Evolutionary conservation across 1,284 basidiomycete genomes (phyloP).

Genomic region (Sanghuangporus baumii): DNA sequence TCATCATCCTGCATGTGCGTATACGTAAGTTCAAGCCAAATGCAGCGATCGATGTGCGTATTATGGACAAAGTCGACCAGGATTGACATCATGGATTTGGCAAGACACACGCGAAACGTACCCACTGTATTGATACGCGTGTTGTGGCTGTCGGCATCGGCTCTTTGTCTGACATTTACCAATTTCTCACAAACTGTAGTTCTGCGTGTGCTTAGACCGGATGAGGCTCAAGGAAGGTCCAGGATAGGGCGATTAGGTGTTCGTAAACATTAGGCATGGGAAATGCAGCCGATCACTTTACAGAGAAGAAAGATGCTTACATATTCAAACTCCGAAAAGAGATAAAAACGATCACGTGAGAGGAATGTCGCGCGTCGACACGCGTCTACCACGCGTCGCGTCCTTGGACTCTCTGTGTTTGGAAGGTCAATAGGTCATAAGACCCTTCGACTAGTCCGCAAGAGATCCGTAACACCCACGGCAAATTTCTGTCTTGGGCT

Average conservation of each 20-base stretch:
- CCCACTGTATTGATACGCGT: constrained; percentile 13
- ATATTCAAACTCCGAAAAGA: neutral
- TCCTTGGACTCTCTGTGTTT: neutral
- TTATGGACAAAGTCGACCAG: neutral
- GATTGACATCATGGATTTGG: neutral
- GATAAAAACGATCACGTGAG: constrained; percentile 1
- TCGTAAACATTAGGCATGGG: neutral
- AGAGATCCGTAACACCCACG: neutral
- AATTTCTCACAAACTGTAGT: neutral
- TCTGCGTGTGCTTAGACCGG: neutral
- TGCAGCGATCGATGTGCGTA: neutral
- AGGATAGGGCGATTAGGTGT: neutral
- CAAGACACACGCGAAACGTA: neutral
- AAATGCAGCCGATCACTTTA: neutral
- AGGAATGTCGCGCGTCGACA: neutral
- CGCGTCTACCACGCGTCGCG: neutral
- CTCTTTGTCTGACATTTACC: neutral
- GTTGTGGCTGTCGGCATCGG: constrained; percentile 2
- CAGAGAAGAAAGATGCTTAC: neutral
- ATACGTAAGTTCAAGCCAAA: neutral
- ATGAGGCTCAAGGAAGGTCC: neutral
- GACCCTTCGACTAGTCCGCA: neutral
- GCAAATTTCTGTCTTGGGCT: neutral
- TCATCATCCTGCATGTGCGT: constrained; percentile 1
- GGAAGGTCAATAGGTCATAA: neutral